Evolutionary conservation across 345 rosid genomes (phyloP).

Genomic region (Luvunga scandens): DNA sequence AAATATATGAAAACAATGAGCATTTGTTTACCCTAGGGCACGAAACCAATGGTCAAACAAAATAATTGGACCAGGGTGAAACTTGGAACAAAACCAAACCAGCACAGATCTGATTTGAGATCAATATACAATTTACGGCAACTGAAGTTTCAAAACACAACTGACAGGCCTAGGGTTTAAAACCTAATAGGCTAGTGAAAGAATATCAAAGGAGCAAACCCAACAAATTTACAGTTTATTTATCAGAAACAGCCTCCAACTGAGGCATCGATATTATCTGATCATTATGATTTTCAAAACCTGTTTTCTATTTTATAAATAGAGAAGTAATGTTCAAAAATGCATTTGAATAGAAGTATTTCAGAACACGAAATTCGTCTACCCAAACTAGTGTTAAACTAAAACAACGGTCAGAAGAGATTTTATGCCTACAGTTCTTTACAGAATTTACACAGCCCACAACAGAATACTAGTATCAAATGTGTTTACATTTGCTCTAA

Average conservation of each 20-base stretch:
- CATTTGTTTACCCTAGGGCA: neutral
- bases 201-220: neutral
- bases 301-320: neutral
- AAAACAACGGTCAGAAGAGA: neutral
- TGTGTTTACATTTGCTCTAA: neutral
- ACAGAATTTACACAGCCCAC: neutral
- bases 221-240: neutral
- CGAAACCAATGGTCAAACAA: neutral
- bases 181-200: neutral
- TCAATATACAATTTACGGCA: neutral
- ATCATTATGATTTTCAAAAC: neutral
- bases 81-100: neutral
- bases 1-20: neutral
- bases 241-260: neutral
- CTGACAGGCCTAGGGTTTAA: neutral
- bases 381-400: neutral
- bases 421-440: neutral
- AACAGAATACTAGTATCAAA: neutral
- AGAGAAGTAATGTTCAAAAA: neutral
- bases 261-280: neutral
- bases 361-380: neutral
- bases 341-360: neutral
- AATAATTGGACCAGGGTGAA: neutral
- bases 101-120: neutral
- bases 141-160: neutral